A percentile compares a stretch with the other conserved stretches of the same genome.
phyloP scores from a whole-genome alignment of 805 yeast genomes.

The Myxozyma melibiosi region DNA sequence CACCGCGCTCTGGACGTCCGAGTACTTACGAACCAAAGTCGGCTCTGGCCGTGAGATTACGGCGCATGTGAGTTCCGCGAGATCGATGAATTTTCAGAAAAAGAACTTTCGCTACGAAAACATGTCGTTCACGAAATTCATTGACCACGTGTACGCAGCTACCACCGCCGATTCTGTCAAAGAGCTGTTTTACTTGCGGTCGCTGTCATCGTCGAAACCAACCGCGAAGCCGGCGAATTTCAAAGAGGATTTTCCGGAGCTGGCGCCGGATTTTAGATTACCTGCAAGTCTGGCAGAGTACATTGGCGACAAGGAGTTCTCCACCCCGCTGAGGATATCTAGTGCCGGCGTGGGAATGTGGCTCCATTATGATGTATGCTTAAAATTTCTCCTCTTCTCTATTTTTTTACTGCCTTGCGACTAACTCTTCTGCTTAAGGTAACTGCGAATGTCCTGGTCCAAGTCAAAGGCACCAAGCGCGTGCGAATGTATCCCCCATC shows the following conservation, averaged over 20 bases:
- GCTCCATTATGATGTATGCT: slow-evolving; percentile 44
- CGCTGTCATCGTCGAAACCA: slow-evolving; percentile 40
- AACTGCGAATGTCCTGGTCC: slow-evolving; percentile 44
- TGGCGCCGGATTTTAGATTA: slow-evolving; percentile 40
- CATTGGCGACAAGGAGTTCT: slow-evolving; percentile 37
- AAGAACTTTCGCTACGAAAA: slow-evolving; percentile 42
- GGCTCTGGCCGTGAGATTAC: slow-evolving; percentile 38
- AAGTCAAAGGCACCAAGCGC: slow-evolving; percentile 42
- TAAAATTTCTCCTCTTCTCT: neutral
- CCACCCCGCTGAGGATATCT: slow-evolving; percentile 44
- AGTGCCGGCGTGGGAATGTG: slow-evolving; percentile 43
- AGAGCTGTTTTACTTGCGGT: slow-evolving; percentile 37
- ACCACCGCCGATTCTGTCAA: neutral
- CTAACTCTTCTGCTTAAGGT: slow-evolving; percentile 13
- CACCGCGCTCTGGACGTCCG: slow-evolving; percentile 39
- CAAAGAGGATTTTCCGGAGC: slow-evolving; percentile 39
- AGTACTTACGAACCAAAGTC: slow-evolving; percentile 38
- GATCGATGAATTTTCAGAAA: slow-evolving; percentile 39
- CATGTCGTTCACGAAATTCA: slow-evolving; percentile 39
- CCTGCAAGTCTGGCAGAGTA: slow-evolving; percentile 35
- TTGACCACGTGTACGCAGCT: slow-evolving; percentile 34
- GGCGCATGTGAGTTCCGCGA: slow-evolving; percentile 37
- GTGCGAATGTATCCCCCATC: slow-evolving; percentile 44
- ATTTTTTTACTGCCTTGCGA: neutral
- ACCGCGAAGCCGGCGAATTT: slow-evolving; percentile 40